Conservation (phyloP, 78 protist genomes). For the Dictyostelium firmibasis region DNA sequence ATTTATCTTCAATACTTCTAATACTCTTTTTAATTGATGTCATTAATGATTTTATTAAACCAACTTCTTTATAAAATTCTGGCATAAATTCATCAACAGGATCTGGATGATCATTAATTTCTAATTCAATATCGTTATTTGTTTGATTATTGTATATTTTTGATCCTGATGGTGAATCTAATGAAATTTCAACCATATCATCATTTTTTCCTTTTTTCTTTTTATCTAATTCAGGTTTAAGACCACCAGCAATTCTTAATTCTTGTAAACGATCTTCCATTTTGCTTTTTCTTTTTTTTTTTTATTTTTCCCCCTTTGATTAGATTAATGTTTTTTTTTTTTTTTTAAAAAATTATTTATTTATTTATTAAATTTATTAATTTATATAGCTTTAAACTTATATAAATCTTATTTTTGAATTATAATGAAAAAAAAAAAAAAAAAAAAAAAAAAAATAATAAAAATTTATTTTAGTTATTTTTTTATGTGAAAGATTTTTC, state of each 20-base stretch:
- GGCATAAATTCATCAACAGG: slow-evolving; percentile 74
- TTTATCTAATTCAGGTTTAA: slow-evolving; percentile 23
- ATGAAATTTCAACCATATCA: neutral
- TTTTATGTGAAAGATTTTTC: too few species aligned
- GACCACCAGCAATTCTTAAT: slow-evolving; percentile 48
- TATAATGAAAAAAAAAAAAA: too few species aligned
- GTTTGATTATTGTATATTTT: neutral
- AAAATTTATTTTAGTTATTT: too few species aligned
- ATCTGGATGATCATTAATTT: slow-evolving; percentile 1
- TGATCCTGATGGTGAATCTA: neutral
- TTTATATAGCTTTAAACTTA: too few species aligned
- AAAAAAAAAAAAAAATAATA: too few species aligned
- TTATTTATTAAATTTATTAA: too few species aligned
- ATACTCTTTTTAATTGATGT: slow-evolving; percentile 51
- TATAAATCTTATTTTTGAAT: too few species aligned
- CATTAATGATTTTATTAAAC: slow-evolving; percentile 58
- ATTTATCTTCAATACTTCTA: slow-evolving; percentile 67
- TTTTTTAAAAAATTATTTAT: too few species aligned
- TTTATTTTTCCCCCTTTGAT: too few species aligned
- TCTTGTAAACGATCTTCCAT: slow-evolving; percentile 81
- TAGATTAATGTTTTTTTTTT: neutral
- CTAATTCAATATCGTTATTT: slow-evolving; percentile 38
- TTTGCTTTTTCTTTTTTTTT: neutral
- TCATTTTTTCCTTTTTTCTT: slow-evolving; percentile 53
- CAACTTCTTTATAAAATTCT: slow-evolving; percentile 81